These are phyloP conservation scores for Colletotrichum cordylinicola DNA, from an alignment of 2,329 filamentous ascomycete species.

Conservation along the genomic window DNA sequence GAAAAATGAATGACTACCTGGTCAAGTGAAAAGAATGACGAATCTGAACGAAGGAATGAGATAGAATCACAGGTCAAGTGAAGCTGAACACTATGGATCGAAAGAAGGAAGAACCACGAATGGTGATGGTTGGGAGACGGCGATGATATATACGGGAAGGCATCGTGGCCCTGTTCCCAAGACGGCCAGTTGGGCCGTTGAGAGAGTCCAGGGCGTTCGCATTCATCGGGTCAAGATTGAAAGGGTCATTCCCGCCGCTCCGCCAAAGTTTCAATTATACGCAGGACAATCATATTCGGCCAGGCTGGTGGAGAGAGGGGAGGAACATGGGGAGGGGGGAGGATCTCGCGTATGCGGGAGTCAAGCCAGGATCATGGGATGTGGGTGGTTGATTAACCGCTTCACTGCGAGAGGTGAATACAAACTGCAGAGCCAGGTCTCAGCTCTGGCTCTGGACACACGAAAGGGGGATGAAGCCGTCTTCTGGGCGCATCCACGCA, in stretches of 20 bases:
- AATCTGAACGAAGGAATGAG: conserved; percentile 20
- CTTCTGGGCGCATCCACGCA: background rate
- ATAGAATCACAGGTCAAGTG: conserved; percentile 23
- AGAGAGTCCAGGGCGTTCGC: background rate
- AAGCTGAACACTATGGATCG: conserved; percentile 21
- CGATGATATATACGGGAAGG: conserved; percentile 12
- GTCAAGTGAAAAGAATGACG: conserved; percentile 24
- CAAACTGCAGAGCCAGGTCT: background rate
- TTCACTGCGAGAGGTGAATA: background rate
- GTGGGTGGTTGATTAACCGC: background rate
- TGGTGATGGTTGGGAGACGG: background rate
- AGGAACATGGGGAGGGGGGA: conserved; percentile 5
- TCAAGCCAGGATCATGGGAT: conserved; percentile 1
- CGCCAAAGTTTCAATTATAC: conserved; percentile 24
- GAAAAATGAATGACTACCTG: conserved; percentile 22
- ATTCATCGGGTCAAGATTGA: conserved; percentile 14
- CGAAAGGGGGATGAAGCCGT: background rate
- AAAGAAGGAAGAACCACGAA: background rate
- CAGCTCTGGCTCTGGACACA: background rate
- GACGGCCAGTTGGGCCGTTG: background rate
- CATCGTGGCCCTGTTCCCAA: conserved; percentile 9
- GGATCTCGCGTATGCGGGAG: conserved; percentile 21
- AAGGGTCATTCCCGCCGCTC: conserved; percentile 16
- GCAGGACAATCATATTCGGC: conserved; percentile 16
- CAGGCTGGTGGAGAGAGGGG: background rate